Evolutionary conservation across 1,139 yeast genomes (phyloP), one percentile per base, ranked within the genome.

Genomic region (Hemisphaericaspora subhashii): DNA sequence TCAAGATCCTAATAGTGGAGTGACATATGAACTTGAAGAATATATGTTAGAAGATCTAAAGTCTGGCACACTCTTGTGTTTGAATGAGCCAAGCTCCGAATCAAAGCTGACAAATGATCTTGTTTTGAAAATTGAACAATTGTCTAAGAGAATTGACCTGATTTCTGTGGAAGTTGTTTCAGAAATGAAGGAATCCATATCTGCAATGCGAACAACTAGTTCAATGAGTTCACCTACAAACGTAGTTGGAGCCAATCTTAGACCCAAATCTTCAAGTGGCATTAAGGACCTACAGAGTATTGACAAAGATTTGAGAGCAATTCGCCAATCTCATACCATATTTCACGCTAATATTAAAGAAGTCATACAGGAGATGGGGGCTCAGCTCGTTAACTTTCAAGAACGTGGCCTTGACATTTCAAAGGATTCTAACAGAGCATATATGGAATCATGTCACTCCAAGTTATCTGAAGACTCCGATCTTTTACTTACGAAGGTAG

Each of bases 21-120:
- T 88, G 1, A 71, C 83, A 1, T 90, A 87, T 54, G 97, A 90
- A 57, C 64, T 92, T 17, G 98, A 90, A 46, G 94, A 89, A 37
- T 71, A 68, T 24, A 62, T 74, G 24, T 58, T 88, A 18, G 64
- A 58, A 0, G 92, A 86, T 32, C 72, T 92, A 1, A 59, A 62
- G 36, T 69, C 71, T 4, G 92, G 92, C 0, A 70, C 81, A 3
- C 60, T 87, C 5, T 61, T 89, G 12, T 73, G 81, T 3, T 63
- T 86, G 33, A 73, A 77, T 39, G 77, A 71, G 26, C 63, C 57
- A 6, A 60, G 56, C 27, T 47, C 42, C 26, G 64, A 33, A 51
- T 52, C 40, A 49, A 38, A 43, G 37, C 51, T 40, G 9, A 44
- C 55, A 6, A 57, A 50, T 28, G 54, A 55, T 13, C 42, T 45